Base-by-base conservation (phyloP, 2,329 filamentous ascomycete species). In the Fusarium odoratissimum region DNA sequence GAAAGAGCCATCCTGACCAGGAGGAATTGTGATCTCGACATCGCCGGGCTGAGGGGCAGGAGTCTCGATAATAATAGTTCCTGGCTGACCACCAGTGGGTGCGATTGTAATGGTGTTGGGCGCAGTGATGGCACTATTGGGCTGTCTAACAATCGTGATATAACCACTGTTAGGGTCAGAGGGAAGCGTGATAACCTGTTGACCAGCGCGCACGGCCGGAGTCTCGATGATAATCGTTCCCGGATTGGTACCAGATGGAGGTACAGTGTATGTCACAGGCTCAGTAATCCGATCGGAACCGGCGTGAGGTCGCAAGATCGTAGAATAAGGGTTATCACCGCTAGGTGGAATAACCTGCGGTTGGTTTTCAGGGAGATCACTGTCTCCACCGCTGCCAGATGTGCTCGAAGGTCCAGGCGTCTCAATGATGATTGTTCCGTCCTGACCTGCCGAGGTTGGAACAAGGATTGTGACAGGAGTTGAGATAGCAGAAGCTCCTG, bases 381-480 rank as follows among this genome's bases (percentile, higher is more conserved):
- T 46, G 17, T 35, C 38, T 23, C 62, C 56, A n/a, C 45, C 28
- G 17, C 31, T 44, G 12, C 46, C 51, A 14, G 65, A 44, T 28
- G 41, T 35, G 44, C 59, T 70, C 21, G 54, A 55, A 33, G 66
- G 42, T 25, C 58, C 57, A 19, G 71, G 67, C 21, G 71, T 73
- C 49, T 73, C 71, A 19, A 73, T 73, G 13, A 73, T 55, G 28
- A 73, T 73, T 4, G 71, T 73, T 57, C 71, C 71, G 13, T 70
- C 57, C 12, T 64, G 57, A 5, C 41, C 52, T 37, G 66, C 66
- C 8, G 71, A 67, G 12, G 66, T 54, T 7, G 71, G 71, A 23
- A 73, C 49, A n/a, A 73, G 45, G 16, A 56, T 73, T 9, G 71
- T 73, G 6, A 73, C 40, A 3, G 71, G 60, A 16, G 71, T 71